Percentiles rank a stretch among this genome's conserved stretches.
Evolutionary conservation across 352 stramenopile genomes (phyloP).

Genomic region (Phytopythium aichiense): DNA sequence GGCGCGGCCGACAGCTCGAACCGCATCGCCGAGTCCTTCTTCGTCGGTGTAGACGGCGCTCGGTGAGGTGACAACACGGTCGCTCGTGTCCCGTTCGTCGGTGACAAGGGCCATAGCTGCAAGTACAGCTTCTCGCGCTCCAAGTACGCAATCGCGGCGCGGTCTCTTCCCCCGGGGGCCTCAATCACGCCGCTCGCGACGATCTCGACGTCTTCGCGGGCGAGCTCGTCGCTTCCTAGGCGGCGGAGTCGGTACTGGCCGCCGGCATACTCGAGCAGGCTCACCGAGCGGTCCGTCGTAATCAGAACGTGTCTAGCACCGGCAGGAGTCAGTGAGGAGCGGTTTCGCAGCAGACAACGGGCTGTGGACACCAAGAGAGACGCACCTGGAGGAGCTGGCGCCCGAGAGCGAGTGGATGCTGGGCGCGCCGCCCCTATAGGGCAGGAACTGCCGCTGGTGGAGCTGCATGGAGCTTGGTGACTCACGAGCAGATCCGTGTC

Average conservation of each 20-base stretch:
- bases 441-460: constrained; percentile 67
- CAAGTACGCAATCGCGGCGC: constrained; percentile 45
- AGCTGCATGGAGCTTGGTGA: constrained; percentile 17
- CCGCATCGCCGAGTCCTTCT: constrained; percentile 17
- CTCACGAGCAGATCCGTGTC: background rate
- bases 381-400: constrained; percentile 30
- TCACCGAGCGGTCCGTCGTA: constrained; percentile 59
- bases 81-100: background rate
- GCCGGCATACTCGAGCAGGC: constrained; percentile 31
- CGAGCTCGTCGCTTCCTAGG: constrained; percentile 26
- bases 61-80: background rate
- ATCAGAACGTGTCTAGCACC: constrained; percentile 51
- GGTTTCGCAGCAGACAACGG: background rate
- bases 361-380: background rate
- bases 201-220: constrained; percentile 25
- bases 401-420: constrained; percentile 48
- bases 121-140: constrained; percentile 32
- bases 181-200: constrained; percentile 47
- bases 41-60: background rate
- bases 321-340: background rate
- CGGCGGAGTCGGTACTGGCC: constrained; percentile 34
- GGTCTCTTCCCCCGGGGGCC: constrained; percentile 21
- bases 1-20: constrained; percentile 61
- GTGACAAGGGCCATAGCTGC: constrained; percentile 11
- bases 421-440: constrained; percentile 47